Evolutionary conservation across 2,329 filamentous ascomycete genomes (phyloP).

Genomic region (Phaeosphaeria sp.): DNA sequence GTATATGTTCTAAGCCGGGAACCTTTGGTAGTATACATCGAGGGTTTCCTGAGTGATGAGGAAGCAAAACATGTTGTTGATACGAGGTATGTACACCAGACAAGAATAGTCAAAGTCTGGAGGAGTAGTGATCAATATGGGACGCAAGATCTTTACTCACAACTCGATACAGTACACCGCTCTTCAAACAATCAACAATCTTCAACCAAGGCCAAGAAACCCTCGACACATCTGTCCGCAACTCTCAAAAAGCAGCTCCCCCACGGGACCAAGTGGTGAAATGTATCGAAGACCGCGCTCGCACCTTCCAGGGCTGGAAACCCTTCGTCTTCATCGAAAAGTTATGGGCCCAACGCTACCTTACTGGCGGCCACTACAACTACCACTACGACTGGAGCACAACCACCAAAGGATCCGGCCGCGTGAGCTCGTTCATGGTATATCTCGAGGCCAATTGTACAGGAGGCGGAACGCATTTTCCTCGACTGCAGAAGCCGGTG

Average conservation of each 20-base stretch:
- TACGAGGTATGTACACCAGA: conserved; percentile 62
- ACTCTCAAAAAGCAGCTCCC: conserved; percentile 58
- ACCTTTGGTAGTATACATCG: conserved; percentile 66
- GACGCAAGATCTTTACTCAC: not conserved
- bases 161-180: conserved; percentile 47
- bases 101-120: too few species aligned
- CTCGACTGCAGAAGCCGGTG: conserved; percentile 54
- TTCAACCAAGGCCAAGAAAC: conserved; percentile 58
- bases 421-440: conserved; percentile 68
- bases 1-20: conserved; percentile 60
- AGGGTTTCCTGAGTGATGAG: conserved; percentile 58
- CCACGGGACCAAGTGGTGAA: conserved; percentile 56
- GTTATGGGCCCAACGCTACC: conserved; percentile 67
- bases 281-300: conserved; percentile 66
- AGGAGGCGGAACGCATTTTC: conserved; percentile 69
- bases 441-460: conserved; percentile 60
- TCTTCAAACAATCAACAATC: conserved; percentile 63
- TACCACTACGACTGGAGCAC: conserved; percentile 64
- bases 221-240: conserved; percentile 58
- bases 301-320: conserved; percentile 67
- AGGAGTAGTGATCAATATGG: too few species aligned
- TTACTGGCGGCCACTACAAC: conserved; percentile 63
- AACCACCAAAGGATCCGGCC: conserved; percentile 43
- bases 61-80: conserved; percentile 61
- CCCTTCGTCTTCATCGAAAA: conserved; percentile 65